Conservation (phyloP, 2,329 filamentous ascomycete species). For the Mycosphaerella arachidis region DNA sequence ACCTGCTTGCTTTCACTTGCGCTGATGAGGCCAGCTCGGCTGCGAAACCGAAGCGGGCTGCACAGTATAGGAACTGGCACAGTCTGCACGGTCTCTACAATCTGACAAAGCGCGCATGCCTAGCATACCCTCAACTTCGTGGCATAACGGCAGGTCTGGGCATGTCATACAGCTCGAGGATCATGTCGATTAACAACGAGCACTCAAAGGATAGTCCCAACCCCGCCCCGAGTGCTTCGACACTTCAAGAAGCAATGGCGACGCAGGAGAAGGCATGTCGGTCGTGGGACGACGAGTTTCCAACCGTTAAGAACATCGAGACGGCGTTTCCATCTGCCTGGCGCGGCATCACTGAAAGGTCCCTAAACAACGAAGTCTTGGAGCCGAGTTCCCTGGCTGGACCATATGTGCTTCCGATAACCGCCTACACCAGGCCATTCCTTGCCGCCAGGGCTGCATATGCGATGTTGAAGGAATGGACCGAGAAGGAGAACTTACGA, state of each 20-base stretch:
- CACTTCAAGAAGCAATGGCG: conserved; percentile 17
- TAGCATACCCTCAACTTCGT: conserved; percentile 33
- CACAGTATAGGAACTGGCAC: conserved; percentile 23
- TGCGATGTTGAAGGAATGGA: conserved; percentile 42
- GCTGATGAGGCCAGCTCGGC: conserved; percentile 24
- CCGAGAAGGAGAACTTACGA: conserved; percentile 22
- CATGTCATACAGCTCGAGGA: conserved; percentile 37
- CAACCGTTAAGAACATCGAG: conserved; percentile 36
- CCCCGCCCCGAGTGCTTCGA: conserved; percentile 12
- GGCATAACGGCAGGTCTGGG: conserved; percentile 41
- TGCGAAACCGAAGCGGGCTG: conserved; percentile 25
- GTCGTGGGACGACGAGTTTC: not conserved
- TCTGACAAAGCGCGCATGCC: conserved; percentile 26
- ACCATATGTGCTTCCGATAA: conserved; percentile 40
- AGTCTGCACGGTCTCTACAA: conserved; percentile 26
- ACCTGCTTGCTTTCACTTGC: conserved; percentile 33
- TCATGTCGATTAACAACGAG: conserved; percentile 27
- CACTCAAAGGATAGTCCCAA: conserved; percentile 6
- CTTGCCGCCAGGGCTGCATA: conserved; percentile 43
- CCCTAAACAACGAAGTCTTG: conserved; percentile 29
- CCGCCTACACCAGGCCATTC: conserved; percentile 39
- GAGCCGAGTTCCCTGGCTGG: conserved; percentile 31
- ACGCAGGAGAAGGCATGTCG: conserved; percentile 19
- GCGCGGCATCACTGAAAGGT: conserved; percentile 27
- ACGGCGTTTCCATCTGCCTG: conserved; percentile 38